Evolutionary conservation across 441 rosid genomes (phyloP), one percentile per base, ranked within the genome.

Genomic region (Populus hybrid): DNA sequence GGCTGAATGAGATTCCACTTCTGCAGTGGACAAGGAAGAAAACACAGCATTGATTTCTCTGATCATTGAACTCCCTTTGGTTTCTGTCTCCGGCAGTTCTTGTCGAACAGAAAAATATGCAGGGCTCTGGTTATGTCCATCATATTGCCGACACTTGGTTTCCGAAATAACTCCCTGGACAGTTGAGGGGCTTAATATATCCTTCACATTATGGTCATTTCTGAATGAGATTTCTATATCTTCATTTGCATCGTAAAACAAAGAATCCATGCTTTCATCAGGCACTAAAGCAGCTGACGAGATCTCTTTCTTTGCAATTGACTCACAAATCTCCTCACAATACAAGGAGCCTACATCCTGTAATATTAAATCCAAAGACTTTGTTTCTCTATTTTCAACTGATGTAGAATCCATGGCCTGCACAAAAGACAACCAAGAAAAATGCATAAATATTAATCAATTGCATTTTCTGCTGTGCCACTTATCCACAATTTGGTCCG

Each of bases 281-380:
- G 84, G 82, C 81, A 83, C 72, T 3, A 76, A 74, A 61, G 82
- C 72, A 65, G 83, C 86, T 71, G 81, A 77, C 29, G 83, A 80
- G 69, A 81, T 80, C 77, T 82, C 89, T 69, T 66, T 78, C 24
- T 74, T 82, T 68, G 40, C 29, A 79, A 76, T 59, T 36, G 78
- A 65, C 66, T 73, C 90, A 18, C 78, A 76, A 81, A 80, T 77
- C 73, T 87, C 92, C 77, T 84, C 80, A 76, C 82, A 72, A 75
- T 84, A 83, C 24, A 84, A 73, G 66, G 88, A 82, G 59, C 31
- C 83, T 40, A 84, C 69, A 45, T 84, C 85, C 65, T 86, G 87
- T 77, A 80, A 84, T 21, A 81, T 72, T 64, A 76, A 84, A 82
- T 89, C 86, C 45, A 83, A 35, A 31, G 77, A 77, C 64, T 79